Evolutionary conservation across 148 eudicot species (phyloP).

Genomic region (Mesembryanthemum crystallinum): DNA sequence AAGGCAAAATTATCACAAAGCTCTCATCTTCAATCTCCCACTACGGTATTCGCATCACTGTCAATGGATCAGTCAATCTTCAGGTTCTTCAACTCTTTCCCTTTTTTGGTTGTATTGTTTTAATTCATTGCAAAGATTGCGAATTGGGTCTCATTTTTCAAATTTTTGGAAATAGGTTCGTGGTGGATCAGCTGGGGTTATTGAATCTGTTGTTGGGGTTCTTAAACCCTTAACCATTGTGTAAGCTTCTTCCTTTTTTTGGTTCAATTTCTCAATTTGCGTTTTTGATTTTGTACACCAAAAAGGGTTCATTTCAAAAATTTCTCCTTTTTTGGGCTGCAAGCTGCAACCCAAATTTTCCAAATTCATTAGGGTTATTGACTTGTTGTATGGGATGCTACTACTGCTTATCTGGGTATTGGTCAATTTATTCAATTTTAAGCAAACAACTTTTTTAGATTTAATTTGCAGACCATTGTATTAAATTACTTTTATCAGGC

Average conservation of each 20-base stretch:
- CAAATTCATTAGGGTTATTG: background rate
- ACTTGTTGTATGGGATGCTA: background rate
- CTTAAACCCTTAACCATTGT: slow-evolving; percentile 49
- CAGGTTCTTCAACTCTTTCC: slow-evolving; percentile 45
- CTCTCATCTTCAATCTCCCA: slow-evolving; percentile 55
- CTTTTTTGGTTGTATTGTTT: background rate
- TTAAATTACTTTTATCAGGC: background rate
- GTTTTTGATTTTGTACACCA: background rate
- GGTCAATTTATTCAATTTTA: too few relatives aligned
- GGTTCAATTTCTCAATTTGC: background rate
- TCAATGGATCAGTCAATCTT: slow-evolving; percentile 57
- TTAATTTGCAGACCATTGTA: background rate
- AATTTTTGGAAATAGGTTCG: slow-evolving; percentile 37
- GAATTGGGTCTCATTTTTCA: background rate
- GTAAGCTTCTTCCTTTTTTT: slow-evolving; percentile 26
- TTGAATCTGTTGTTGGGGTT: slow-evolving; percentile 60
- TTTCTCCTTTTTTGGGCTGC: background rate
- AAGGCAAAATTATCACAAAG: slow-evolving; percentile 59
- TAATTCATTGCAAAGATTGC: background rate
- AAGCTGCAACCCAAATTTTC: background rate
- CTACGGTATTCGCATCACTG: slow-evolving; percentile 49
- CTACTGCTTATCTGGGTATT: background rate
- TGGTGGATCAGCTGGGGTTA: slow-evolving; percentile 65
- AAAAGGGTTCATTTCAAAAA: background rate
- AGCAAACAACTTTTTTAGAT: background rate